phyloP scores from a whole-genome alignment of 2,329 filamentous ascomycete species.

The Fusarium succisae region DNA sequence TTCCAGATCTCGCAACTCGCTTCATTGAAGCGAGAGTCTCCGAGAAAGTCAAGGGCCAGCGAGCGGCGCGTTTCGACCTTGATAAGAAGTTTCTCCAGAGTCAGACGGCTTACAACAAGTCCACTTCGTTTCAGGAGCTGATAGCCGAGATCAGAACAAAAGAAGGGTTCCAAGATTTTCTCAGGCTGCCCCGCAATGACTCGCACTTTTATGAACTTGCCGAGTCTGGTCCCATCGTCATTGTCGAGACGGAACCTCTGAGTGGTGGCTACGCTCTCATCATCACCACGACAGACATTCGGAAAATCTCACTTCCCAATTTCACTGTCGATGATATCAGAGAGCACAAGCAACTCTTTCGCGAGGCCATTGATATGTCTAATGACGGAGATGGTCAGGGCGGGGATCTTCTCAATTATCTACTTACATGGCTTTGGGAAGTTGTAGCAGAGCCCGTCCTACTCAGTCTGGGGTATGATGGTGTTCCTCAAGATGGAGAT shows the following conservation, averaged over 20 bases:
- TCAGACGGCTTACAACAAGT: not conserved
- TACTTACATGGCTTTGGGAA: not conserved
- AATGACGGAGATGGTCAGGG: not conserved
- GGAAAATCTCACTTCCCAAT: not conserved
- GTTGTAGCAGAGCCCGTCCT: not conserved
- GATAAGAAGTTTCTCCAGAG: not conserved
- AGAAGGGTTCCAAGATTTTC: not conserved
- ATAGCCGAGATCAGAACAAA: not conserved
- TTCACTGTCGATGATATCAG: not conserved
- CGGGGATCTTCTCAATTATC: not conserved
- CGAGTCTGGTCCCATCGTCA: not conserved
- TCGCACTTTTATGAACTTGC: not conserved
- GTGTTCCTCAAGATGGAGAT: fast-evolving
- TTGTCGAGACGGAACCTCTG: not conserved
- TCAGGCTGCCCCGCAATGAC: not conserved
- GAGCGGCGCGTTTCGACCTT: fast-evolving
- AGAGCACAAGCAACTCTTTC: not conserved
- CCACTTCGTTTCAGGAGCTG: not conserved
- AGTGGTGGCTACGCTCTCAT: not conserved
- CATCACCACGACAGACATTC: not conserved
- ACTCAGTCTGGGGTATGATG: not conserved
- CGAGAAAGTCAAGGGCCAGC: not conserved
- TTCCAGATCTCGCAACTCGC: not conserved
- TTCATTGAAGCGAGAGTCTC: not conserved
- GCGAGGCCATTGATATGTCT: not conserved